Percentiles rank a stretch among this genome's conserved stretches.
phyloP scores from a whole-genome alignment of 1,284 basidiomycete species.

The Ganoderma boninense region DNA sequence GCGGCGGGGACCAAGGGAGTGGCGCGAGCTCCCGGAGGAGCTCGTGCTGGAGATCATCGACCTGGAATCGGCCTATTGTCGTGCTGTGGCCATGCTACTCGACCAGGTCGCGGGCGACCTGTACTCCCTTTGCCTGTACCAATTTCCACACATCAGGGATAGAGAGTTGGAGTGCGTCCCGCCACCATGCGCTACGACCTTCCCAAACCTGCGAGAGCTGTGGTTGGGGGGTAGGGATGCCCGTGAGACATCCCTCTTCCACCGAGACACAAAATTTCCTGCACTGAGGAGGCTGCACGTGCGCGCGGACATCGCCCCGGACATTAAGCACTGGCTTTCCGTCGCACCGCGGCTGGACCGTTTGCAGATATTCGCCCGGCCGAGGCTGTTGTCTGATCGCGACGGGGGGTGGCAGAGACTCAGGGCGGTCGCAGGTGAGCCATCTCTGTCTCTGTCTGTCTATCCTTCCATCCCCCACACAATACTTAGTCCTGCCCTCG shows the following conservation, averaged over 20 bases:
- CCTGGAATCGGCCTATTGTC: not conserved
- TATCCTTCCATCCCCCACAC: not conserved
- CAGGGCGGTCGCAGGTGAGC: not conserved
- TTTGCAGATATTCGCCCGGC: not conserved
- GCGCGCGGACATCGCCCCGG: not conserved
- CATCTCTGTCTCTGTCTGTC: not conserved
- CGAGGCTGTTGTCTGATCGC: not conserved
- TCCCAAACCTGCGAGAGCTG: not conserved
- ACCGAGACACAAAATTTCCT: not conserved
- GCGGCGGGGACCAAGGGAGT: not conserved
- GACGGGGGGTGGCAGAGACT: not conserved
- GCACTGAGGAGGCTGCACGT: not conserved
- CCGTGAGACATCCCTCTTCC: not conserved
- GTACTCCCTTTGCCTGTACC: not conserved
- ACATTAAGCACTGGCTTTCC: not conserved
- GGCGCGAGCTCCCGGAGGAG: not conserved
- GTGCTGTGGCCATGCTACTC: not conserved
- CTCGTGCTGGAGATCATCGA: too few species aligned
- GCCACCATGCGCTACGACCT: not conserved
- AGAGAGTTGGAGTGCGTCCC: not conserved
- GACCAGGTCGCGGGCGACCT: not conserved
- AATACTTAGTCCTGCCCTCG: too few species aligned
- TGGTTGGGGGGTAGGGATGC: not conserved
- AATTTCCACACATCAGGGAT: not conserved
- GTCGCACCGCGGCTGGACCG: not conserved